phyloP scores from a whole-genome alignment of 192 early-diverging fungal genomes.

The Rhizoclosmatium globosum region DNA sequence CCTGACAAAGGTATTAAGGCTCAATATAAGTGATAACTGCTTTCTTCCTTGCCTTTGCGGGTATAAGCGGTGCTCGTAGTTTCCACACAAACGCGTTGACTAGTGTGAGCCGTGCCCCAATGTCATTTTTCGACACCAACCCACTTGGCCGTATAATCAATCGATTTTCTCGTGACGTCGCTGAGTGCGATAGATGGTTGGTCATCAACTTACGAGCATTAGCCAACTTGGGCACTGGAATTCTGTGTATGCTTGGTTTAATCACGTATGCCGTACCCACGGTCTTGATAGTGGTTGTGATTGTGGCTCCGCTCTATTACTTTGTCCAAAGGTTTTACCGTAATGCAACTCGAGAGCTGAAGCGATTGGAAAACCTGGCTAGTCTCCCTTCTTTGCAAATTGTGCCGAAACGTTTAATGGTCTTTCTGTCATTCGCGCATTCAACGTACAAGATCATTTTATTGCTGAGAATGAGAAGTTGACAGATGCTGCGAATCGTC shows the following conservation, averaged over 20 bases:
- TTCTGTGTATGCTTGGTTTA: slow-evolving; percentile 6
- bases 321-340: slow-evolving; percentile 4
- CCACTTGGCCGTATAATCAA: slow-evolving; percentile 74
- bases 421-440: slow-evolving; percentile 42
- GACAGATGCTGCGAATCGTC: slow-evolving; percentile 44
- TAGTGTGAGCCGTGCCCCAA: slow-evolving; percentile 70
- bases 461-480: slow-evolving; percentile 60
- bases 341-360: slow-evolving; percentile 38
- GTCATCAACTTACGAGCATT: neutral
- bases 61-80: neutral
- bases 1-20: too few species aligned
- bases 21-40: neutral
- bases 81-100: slow-evolving; percentile 71
- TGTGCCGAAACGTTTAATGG: slow-evolving; percentile 50
- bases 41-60: neutral
- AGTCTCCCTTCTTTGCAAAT: slow-evolving; percentile 46
- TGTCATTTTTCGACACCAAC: slow-evolving; percentile 76
- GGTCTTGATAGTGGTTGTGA: slow-evolving; percentile 14
- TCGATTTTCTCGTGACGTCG: slow-evolving; percentile 64
- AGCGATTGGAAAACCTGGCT: slow-evolving; percentile 38
- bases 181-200: slow-evolving; percentile 33
- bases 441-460: slow-evolving; percentile 9
- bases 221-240: neutral
- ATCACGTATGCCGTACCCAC: slow-evolving; percentile 13
- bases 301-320: slow-evolving; percentile 2